Percentiles rank a stretch among this genome's conserved stretches.
Conservation (phyloP, 2,329 filamentous ascomycete genomes). For the Stachybotrys chartarum region DNA sequence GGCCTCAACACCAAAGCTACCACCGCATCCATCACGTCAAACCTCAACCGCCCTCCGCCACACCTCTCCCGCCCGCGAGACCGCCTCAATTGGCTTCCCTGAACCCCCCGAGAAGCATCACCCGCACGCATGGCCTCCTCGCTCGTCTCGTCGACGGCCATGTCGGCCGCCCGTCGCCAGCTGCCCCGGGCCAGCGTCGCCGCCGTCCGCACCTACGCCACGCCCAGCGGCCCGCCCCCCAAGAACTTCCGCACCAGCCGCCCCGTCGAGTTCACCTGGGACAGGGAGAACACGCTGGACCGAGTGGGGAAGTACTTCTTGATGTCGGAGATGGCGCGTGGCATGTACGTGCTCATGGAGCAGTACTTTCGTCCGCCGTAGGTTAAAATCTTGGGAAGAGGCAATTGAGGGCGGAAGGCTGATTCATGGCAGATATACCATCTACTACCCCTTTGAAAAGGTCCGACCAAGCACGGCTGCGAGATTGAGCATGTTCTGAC, state of each 20-base stretch:
- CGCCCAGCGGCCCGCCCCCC: constrained; percentile 72
- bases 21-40: constrained; percentile 13
- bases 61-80: constrained; percentile 1
- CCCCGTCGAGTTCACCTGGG: constrained; percentile 73
- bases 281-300: constrained; percentile 70
- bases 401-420: constrained; percentile 3
- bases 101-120: constrained; percentile 4
- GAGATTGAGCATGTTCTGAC: not conserved
- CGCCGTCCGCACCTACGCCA: constrained; percentile 43
- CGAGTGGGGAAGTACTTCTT: constrained; percentile 90
- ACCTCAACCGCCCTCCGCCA: constrained; percentile 13
- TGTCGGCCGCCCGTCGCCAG: constrained; percentile 26
- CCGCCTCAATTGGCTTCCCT: constrained; percentile 16
- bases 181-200: constrained; percentile 13
- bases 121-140: constrained; percentile 1
- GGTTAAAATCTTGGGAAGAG: constrained; percentile 34
- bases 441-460: constrained; percentile 98
- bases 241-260: constrained; percentile 71
- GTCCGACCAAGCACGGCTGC: constrained; percentile 21
- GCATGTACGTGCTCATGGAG: constrained; percentile 97
- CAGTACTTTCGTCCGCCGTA: constrained; percentile 98
- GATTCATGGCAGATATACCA: constrained; percentile 69
- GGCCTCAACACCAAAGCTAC: constrained; percentile 13
- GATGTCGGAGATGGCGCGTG: constrained; percentile 88
- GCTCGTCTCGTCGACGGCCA: constrained; percentile 23